Evolutionary conservation across 257 asterid species (phyloP).

Genomic region (Ilex aquifolium): DNA sequence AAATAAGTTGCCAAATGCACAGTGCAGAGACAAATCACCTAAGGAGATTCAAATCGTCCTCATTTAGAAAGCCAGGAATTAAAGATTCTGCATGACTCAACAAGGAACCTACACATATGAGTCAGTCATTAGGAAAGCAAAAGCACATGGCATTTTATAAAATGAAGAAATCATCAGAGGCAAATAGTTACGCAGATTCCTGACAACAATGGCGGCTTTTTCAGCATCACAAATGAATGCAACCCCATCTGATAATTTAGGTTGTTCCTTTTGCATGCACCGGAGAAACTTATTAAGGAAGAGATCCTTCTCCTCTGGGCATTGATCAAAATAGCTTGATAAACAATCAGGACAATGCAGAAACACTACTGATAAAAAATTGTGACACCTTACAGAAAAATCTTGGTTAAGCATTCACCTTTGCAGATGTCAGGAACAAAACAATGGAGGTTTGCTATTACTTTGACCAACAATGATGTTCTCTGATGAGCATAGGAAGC

Average conservation of each 20-base stretch:
- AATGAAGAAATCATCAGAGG: slow-evolving; percentile 10
- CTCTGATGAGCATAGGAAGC: slow-evolving; percentile 84
- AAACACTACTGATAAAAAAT: slow-evolving; percentile 8
- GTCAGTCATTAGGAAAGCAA: slow-evolving; percentile 21
- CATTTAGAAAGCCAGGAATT: slow-evolving; percentile 72
- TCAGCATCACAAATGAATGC: slow-evolving; percentile 45
- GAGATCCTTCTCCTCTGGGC: slow-evolving; percentile 89
- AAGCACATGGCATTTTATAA: not conserved
- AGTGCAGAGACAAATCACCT: slow-evolving; percentile 44
- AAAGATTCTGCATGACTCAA: slow-evolving; percentile 90
- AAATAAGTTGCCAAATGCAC: slow-evolving; percentile 5
- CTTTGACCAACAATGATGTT: slow-evolving; percentile 85
- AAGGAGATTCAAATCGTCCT: slow-evolving; percentile 85
- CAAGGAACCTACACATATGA: slow-evolving; percentile 62
- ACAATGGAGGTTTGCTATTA: slow-evolving; percentile 96
- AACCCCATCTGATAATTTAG: slow-evolving; percentile 33
- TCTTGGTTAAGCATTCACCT: slow-evolving; percentile 40
- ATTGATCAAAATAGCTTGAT: slow-evolving; percentile 19
- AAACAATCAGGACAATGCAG: slow-evolving; percentile 8
- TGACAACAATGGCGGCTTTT: slow-evolving; percentile 43
- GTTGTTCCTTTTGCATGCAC: slow-evolving; percentile 54
- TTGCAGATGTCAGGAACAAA: slow-evolving; percentile 85
- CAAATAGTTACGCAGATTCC: slow-evolving; percentile 53
- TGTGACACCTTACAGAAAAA: slow-evolving; percentile 5
- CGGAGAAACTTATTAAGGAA: slow-evolving; percentile 75